phyloP scores from a whole-genome alignment of 768 basidiomycete species.

The Russula ochroleuca region DNA sequence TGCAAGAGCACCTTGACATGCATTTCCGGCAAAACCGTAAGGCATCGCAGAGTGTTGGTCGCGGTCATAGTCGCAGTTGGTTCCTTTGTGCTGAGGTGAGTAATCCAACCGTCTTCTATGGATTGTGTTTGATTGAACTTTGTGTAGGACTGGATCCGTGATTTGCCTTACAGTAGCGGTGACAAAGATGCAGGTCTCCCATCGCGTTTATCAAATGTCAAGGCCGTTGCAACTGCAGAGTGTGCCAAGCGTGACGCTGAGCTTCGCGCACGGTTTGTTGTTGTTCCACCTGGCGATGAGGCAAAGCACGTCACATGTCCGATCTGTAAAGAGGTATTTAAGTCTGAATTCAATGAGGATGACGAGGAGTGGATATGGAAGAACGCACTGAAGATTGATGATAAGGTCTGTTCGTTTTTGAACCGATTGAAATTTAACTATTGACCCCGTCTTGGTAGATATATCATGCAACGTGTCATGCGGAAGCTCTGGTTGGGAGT shows the following conservation, averaged over 20 bases:
- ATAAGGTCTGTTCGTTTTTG: slow-evolving; percentile 52
- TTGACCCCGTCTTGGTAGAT: slow-evolving; percentile 47
- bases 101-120: slow-evolving; percentile 16
- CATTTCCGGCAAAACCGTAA: slow-evolving; percentile 93
- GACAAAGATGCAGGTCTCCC: slow-evolving; percentile 65
- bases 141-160: slow-evolving; percentile 82
- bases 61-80: slow-evolving; percentile 90
- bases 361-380: slow-evolving; percentile 99
- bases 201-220: slow-evolving; percentile 47
- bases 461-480: slow-evolving; percentile 92
- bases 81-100: slow-evolving; percentile 77
- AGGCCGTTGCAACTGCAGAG: slow-evolving; percentile 57
- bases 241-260: slow-evolving; percentile 71
- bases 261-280: slow-evolving; percentile 71
- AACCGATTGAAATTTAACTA: not conserved
- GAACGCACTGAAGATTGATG: slow-evolving; percentile 83
- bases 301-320: slow-evolving; percentile 83
- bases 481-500: slow-evolving; percentile 56
- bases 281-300: slow-evolving; percentile 87
- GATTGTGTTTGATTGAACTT: not conserved
- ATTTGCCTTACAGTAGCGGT: slow-evolving; percentile 54
- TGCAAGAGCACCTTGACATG: slow-evolving; percentile 92
- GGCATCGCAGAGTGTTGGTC: slow-evolving; percentile 67
- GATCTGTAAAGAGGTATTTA: slow-evolving; percentile 91
- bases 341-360: slow-evolving; percentile 89